phyloP scores from a whole-genome alignment of 2,329 filamentous ascomycete species.

The Niveomyces coronatus region DNA sequence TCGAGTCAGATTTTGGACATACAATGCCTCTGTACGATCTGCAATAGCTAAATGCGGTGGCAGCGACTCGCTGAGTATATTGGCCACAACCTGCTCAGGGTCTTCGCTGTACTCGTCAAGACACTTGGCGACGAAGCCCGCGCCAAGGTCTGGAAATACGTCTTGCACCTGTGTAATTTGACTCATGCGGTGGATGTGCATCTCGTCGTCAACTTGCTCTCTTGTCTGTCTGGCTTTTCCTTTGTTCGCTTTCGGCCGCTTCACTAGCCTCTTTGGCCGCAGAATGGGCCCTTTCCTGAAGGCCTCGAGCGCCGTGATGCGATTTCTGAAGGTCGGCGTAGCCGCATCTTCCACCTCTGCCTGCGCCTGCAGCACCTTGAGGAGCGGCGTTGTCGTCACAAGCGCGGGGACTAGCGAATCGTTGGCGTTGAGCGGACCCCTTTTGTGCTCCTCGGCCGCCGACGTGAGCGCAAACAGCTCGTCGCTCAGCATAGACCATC shows the following conservation, averaged over 20 bases:
- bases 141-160: slow-evolving; percentile 78
- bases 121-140: slow-evolving; percentile 68
- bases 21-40: slow-evolving; percentile 56
- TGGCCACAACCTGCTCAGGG: slow-evolving; percentile 68
- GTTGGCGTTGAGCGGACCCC: slow-evolving; percentile 43
- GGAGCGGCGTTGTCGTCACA: slow-evolving; percentile 67
- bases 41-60: slow-evolving; percentile 54
- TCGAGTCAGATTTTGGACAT: slow-evolving; percentile 23
- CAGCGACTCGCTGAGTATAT: slow-evolving; percentile 69
- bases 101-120: slow-evolving; percentile 71
- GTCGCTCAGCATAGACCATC: slow-evolving; percentile 67
- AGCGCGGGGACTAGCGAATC: slow-evolving; percentile 73
- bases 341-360: slow-evolving; percentile 39
- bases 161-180: slow-evolving; percentile 87
- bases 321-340: slow-evolving; percentile 45
- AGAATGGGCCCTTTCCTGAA: slow-evolving; percentile 48
- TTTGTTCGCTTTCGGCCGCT: slow-evolving; percentile 51
- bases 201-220: slow-evolving; percentile 30
- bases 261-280: slow-evolving; percentile 39
- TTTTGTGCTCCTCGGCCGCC: slow-evolving; percentile 54
- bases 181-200: slow-evolving; percentile 75
- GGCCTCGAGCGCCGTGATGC: slow-evolving; percentile 48
- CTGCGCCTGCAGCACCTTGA: slow-evolving; percentile 50
- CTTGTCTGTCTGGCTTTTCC: slow-evolving; percentile 44
- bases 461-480: slow-evolving; percentile 72